A percentile compares a stretch with the other conserved stretches of the same genome.
Evolutionary conservation across 345 rosid genomes (phyloP).

Genomic region (Boechera stricta): DNA sequence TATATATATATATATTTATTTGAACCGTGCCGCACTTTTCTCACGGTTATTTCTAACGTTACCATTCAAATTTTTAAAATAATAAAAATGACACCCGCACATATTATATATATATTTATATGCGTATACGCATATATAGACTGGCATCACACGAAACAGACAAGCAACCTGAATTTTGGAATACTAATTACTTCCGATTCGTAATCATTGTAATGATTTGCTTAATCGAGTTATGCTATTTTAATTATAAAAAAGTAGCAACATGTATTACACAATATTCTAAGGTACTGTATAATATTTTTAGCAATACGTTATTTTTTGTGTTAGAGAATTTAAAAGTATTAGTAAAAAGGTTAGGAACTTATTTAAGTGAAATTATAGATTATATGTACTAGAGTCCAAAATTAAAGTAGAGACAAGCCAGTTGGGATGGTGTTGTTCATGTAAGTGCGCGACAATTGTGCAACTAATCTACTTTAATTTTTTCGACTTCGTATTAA

Average conservation of each 20-base stretch:
- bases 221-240: constrained; percentile 21
- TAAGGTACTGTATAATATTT: neutral
- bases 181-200: constrained; percentile 19
- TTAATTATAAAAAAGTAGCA: neutral
- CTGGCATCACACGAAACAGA: constrained; percentile 27
- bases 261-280: constrained; percentile 15
- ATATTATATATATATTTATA: neutral
- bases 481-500: neutral
- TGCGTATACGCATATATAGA: constrained; percentile 16
- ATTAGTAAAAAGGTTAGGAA: neutral
- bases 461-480: constrained; percentile 42
- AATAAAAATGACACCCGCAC: constrained; percentile 8
- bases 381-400: constrained; percentile 28
- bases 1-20: too few species aligned
- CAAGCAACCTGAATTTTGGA: constrained; percentile 24
- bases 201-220: constrained; percentile 35
- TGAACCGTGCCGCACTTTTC: too few species aligned
- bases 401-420: constrained; percentile 45
- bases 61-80: too few species aligned
- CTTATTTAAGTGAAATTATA: constrained; percentile 3
- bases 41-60: too few species aligned
- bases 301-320: neutral
- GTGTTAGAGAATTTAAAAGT: neutral
- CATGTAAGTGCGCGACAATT: constrained; percentile 45
- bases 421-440: constrained; percentile 44